Evolutionary conservation across 768 basidiomycete species (phyloP).

Genomic region (Terana coerulea): DNA sequence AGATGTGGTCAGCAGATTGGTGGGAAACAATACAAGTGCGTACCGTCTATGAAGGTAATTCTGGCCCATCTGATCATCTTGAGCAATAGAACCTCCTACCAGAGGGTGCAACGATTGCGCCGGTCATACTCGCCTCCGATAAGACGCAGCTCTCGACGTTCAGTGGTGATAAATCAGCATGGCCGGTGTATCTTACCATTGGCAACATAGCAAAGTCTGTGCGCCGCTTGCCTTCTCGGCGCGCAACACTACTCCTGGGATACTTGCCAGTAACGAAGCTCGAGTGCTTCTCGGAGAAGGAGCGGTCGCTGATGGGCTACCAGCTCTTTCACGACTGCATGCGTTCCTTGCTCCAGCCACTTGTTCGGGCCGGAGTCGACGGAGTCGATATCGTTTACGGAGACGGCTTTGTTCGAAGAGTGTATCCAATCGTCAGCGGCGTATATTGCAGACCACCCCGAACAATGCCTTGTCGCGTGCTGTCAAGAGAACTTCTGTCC

Average conservation of each 20-base stretch:
- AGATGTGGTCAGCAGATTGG: conserved; percentile 25
- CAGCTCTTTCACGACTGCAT: conserved; percentile 25
- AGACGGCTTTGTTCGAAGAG: conserved; percentile 16
- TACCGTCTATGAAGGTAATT: neutral
- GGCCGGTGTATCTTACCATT: conserved; percentile 22
- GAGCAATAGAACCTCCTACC: conserved; percentile 10
- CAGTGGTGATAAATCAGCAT: conserved; percentile 20
- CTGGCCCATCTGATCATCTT: too few relatives aligned
- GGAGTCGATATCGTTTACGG: conserved; percentile 23
- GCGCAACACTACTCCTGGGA: conserved; percentile 15
- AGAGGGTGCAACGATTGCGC: conserved; percentile 28
- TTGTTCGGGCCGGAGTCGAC: conserved; percentile 16
- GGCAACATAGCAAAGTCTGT: conserved; percentile 19
- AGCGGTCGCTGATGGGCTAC: conserved; percentile 10
- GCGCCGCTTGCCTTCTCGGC: conserved; percentile 10
- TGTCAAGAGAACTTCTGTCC: conserved; percentile 19
- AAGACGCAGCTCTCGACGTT: conserved; percentile 38
- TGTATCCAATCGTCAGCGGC: conserved; percentile 23
- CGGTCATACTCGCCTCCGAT: conserved; percentile 42
- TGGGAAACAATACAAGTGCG: conserved; percentile 24
- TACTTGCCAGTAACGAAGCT: conserved; percentile 13
- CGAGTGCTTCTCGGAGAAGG: conserved; percentile 17
- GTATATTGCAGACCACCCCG: conserved; percentile 25
- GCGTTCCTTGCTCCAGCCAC: conserved; percentile 16
- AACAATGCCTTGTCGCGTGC: conserved; percentile 24